A percentile compares a stretch with the other conserved stretches of the same genome.
Evolutionary conservation across 805 yeast genomes (phyloP).

Genomic region (Yarrowia bubula): DNA sequence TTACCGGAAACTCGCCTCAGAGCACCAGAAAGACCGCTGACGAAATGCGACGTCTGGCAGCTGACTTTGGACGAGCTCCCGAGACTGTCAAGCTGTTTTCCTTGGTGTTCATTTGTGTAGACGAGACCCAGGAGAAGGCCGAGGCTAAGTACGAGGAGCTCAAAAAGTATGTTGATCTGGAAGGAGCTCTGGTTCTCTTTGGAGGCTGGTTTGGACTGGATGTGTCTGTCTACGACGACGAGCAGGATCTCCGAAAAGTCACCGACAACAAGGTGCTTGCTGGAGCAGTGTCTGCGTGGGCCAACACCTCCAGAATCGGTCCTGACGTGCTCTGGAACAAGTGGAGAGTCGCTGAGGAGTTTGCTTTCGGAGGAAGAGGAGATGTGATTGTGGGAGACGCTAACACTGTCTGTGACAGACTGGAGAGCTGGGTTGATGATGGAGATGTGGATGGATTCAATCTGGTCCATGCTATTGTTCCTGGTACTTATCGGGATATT

Average conservation of each 20-base stretch:
- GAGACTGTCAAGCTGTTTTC: slow-evolving; percentile 43
- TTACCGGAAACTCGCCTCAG: slow-evolving; percentile 42
- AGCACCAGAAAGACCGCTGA: slow-evolving; percentile 38
- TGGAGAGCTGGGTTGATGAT: slow-evolving; percentile 43
- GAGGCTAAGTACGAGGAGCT: slow-evolving; percentile 41
- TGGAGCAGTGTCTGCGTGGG: slow-evolving; percentile 42
- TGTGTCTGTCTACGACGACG: slow-evolving; percentile 40
- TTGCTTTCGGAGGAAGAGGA: slow-evolving; percentile 39
- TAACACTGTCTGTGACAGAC: slow-evolving; percentile 43
- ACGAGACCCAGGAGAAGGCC: slow-evolving; percentile 46
- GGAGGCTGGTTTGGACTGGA: slow-evolving; percentile 48
- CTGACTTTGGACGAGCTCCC: slow-evolving; percentile 41
- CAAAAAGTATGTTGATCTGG: slow-evolving; percentile 41
- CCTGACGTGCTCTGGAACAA: slow-evolving; percentile 35
- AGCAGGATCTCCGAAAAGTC: slow-evolving; percentile 39
- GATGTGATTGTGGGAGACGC: slow-evolving; percentile 42
- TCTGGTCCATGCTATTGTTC: slow-evolving; percentile 42
- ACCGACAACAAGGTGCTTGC: slow-evolving; percentile 40
- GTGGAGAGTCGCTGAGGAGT: slow-evolving; percentile 38
- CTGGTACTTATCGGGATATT: slow-evolving; percentile 43
- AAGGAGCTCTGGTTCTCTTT: slow-evolving; percentile 46
- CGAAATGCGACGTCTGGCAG: slow-evolving; percentile 40
- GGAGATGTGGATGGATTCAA: slow-evolving; percentile 48
- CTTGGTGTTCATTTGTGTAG: slow-evolving; percentile 43
- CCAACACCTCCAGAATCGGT: slow-evolving; percentile 37